Evolutionary conservation across 306 rosid genomes (phyloP).

Genomic region (Comarum palustre): DNA sequence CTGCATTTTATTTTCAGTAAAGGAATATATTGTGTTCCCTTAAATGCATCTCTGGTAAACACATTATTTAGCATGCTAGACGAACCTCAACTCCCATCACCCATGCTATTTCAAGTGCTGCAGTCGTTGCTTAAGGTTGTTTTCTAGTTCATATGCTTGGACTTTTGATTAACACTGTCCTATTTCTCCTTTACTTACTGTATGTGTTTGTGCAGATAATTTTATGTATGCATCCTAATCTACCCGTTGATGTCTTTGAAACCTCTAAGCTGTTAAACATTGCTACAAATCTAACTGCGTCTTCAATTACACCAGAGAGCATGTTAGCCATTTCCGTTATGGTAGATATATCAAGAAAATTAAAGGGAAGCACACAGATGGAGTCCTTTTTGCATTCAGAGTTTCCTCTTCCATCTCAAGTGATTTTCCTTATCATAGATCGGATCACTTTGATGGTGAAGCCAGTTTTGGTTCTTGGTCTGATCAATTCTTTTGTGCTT

Average conservation of each 20-base stretch:
- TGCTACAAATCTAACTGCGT: slow-evolving; percentile 30
- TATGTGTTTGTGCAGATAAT: slow-evolving; percentile 41
- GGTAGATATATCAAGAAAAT: slow-evolving; percentile 38
- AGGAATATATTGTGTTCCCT: slow-evolving; percentile 35
- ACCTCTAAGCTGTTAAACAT: slow-evolving; percentile 35
- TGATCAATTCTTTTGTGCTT: slow-evolving; percentile 27
- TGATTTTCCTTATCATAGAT: slow-evolving; percentile 42
- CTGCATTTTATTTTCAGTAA: slow-evolving; percentile 44
- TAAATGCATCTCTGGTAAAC: slow-evolving; percentile 19
- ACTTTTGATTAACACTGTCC: slow-evolving; percentile 11
- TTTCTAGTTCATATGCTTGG: neutral
- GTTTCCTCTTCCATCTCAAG: slow-evolving; percentile 35
- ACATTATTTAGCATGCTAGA: slow-evolving; percentile 32
- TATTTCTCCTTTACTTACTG: slow-evolving; percentile 19
- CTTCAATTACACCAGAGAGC: slow-evolving; percentile 28
- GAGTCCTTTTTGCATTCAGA: slow-evolving; percentile 24
- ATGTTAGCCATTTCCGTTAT: slow-evolving; percentile 34
- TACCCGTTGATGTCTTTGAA: slow-evolving; percentile 25
- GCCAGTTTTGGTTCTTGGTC: slow-evolving; percentile 29
- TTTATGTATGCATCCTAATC: slow-evolving; percentile 22
- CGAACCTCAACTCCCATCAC: slow-evolving; percentile 36
- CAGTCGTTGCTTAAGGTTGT: slow-evolving; percentile 45
- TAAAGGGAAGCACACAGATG: slow-evolving; percentile 15
- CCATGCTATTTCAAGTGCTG: slow-evolving; percentile 36
- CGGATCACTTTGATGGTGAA: slow-evolving; percentile 37